Conservation (phyloP, 176 grass and related monocot species). For the Alloteropsis semialata region DNA sequence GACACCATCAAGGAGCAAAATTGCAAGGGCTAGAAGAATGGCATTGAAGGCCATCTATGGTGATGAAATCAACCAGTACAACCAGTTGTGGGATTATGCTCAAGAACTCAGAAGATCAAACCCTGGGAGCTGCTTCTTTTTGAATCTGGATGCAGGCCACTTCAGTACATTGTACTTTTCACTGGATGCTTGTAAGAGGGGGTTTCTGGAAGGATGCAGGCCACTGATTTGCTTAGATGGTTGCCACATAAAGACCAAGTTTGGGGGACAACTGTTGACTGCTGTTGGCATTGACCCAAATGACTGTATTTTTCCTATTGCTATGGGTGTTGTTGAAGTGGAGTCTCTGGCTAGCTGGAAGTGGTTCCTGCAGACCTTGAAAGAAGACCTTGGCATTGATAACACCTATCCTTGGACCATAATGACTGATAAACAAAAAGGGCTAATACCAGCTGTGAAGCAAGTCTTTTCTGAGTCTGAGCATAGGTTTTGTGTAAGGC, state of each 20-base stretch:
- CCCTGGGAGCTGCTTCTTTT: not conserved
- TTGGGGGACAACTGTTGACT: not conserved
- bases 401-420: not conserved
- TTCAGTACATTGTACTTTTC: not conserved
- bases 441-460: too few relatives aligned
- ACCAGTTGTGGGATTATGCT: not conserved
- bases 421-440: not conserved
- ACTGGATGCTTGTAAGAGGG: not conserved
- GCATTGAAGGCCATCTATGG: not conserved
- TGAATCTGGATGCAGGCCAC: not conserved
- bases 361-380: not conserved
- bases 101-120: not conserved
- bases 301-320: not conserved
- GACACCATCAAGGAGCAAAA: not conserved
- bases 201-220: not conserved
- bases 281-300: not conserved
- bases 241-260: not conserved
- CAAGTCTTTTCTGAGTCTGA: not conserved
- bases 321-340: not conserved
- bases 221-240: not conserved
- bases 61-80: not conserved
- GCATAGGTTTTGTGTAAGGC: not conserved
- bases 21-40: not conserved
- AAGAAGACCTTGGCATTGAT: not conserved
- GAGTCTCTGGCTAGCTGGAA: not conserved